Percentiles rank a stretch among this genome's conserved stretches.
Conservation (phyloP, 192 early-diverging fungal species). For the Coemansia sp. region DNA sequence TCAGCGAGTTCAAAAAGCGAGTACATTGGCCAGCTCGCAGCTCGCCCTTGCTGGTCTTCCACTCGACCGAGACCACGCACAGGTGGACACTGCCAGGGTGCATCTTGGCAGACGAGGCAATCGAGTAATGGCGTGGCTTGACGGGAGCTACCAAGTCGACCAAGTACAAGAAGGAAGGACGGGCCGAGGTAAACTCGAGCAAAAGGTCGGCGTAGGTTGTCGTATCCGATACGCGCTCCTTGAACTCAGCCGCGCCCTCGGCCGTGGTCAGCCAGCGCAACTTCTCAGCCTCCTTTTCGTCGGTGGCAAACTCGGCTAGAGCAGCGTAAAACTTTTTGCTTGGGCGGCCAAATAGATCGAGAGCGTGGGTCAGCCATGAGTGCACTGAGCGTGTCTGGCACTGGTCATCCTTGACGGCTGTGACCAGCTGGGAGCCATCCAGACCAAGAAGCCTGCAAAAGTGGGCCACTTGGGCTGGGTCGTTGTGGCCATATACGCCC, state of each 20-base stretch:
- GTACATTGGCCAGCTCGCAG: slow-evolving; percentile 88
- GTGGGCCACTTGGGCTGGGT: slow-evolving; percentile 65
- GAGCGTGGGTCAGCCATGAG: slow-evolving; percentile 79
- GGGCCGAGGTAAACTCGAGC: slow-evolving; percentile 81
- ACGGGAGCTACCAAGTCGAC: slow-evolving; percentile 77
- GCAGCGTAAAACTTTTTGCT: slow-evolving; percentile 91
- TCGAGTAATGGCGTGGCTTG: slow-evolving; percentile 99
- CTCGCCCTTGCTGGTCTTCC: slow-evolving; percentile 71
- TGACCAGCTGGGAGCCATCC: slow-evolving; percentile 67
- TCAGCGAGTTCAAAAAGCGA: slow-evolving; percentile 75
- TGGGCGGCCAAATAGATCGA: slow-evolving; percentile 94
- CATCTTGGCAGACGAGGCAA: slow-evolving; percentile 86
- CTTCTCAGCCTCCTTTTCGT: slow-evolving; percentile 68
- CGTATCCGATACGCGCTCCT: slow-evolving; percentile 80
- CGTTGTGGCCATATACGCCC: slow-evolving; percentile 91
- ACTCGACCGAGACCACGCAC: slow-evolving; percentile 90
- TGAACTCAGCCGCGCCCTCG: slow-evolving; percentile 79
- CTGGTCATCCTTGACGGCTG: slow-evolving; percentile 60
- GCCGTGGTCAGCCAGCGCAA: slow-evolving; percentile 66
- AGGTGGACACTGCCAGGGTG: slow-evolving; percentile 90
- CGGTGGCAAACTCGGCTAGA: slow-evolving; percentile 72
- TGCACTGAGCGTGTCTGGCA: slow-evolving; percentile 73
- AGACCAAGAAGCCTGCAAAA: slow-evolving; percentile 79
- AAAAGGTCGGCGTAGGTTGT: slow-evolving; percentile 86
- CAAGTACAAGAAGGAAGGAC: slow-evolving; percentile 72